phyloP scores from a whole-genome alignment of 345 rosid genomes.

The Orychophragmus violaceus region DNA sequence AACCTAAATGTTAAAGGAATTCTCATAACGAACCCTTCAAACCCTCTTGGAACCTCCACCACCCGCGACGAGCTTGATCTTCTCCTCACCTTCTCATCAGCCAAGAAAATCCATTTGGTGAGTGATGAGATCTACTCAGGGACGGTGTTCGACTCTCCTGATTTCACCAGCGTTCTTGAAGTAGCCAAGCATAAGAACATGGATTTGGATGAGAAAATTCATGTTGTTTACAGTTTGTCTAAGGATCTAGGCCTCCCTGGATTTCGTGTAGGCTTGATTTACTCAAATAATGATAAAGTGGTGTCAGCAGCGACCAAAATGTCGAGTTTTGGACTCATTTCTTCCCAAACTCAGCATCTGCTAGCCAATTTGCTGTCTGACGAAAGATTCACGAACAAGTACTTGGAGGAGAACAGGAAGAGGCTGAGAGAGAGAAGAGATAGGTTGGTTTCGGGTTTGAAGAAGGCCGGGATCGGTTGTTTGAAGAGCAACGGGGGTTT shows the following conservation, averaged over 20 bases:
- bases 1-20: constrained; percentile 61
- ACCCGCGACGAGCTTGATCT: constrained; percentile 47
- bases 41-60: constrained; percentile 78
- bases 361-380: constrained; percentile 58
- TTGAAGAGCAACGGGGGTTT: constrained; percentile 66
- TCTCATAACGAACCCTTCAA: constrained; percentile 80
- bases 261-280: constrained; percentile 77
- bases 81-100: constrained; percentile 44
- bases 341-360: constrained; percentile 75
- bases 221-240: constrained; percentile 73
- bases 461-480: constrained; percentile 49
- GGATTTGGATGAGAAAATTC: constrained; percentile 40
- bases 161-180: constrained; percentile 55
- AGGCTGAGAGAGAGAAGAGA: constrained; percentile 54
- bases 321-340: constrained; percentile 88
- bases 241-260: constrained; percentile 90
- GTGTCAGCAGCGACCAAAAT: constrained; percentile 73
- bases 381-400: constrained; percentile 46
- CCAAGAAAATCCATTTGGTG: constrained; percentile 50
- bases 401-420: constrained; percentile 48
- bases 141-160: constrained; percentile 54
- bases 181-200: constrained; percentile 37
- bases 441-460: constrained; percentile 48
- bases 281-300: constrained; percentile 55
- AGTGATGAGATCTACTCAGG: constrained; percentile 85